Evolutionary conservation across 371 early-diverging fungal genomes (phyloP).

Genomic region (Fennellomyces sp.): DNA sequence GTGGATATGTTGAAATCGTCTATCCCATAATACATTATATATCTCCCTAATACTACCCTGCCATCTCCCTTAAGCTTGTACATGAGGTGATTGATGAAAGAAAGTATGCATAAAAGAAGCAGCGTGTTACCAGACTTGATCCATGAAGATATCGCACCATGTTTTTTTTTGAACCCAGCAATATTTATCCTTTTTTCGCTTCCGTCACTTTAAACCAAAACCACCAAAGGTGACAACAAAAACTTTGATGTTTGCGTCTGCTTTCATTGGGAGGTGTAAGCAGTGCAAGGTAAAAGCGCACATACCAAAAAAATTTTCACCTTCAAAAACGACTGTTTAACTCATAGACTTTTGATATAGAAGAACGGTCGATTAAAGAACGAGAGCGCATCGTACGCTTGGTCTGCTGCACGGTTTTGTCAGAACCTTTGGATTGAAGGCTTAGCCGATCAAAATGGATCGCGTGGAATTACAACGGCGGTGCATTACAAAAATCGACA

Average conservation of each 20-base stretch:
- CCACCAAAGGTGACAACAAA: background rate
- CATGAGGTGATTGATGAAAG: too few relatives aligned
- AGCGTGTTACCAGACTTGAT: background rate
- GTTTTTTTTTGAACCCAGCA: background rate
- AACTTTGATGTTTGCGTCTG: background rate
- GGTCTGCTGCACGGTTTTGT: conserved; percentile 1
- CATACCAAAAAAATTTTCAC: too few relatives aligned
- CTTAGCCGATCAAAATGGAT: background rate
- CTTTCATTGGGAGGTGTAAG: background rate
- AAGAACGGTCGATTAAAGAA: conserved; percentile 1
- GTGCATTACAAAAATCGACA: background rate
- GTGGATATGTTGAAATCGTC: too few relatives aligned
- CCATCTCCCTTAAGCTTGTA: too few relatives aligned
- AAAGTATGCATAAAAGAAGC: too few relatives aligned
- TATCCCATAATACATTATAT: too few relatives aligned
- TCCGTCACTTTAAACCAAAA: background rate
- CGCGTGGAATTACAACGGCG: background rate
- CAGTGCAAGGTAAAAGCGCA: conserved; percentile 5
- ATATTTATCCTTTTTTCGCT: background rate
- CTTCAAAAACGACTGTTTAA: too few relatives aligned
- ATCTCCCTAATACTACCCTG: too few relatives aligned
- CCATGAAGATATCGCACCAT: background rate
- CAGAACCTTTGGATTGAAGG: background rate
- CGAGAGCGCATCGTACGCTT: background rate
- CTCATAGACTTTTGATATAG: background rate